Percentiles rank a stretch among this genome's conserved stretches.
Evolutionary conservation across 345 rosid genomes (phyloP).

Genomic region (Bruguiera gymnorhiza): DNA sequence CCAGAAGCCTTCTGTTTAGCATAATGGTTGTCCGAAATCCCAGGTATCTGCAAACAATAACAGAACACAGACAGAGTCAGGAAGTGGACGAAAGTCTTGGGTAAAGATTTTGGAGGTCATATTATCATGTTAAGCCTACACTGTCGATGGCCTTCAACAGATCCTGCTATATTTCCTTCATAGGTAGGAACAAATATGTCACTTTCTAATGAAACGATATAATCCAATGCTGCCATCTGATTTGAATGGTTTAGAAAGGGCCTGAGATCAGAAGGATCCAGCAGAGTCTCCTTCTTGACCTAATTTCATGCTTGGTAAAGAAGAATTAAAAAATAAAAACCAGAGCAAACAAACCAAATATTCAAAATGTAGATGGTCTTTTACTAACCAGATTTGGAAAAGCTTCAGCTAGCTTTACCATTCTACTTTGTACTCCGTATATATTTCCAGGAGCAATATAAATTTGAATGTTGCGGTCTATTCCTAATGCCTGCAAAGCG

Average conservation of each 20-base stretch:
- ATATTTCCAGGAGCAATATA: conserved; percentile 16
- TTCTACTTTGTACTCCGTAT: conserved; percentile 9
- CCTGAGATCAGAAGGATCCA: conserved; percentile 2
- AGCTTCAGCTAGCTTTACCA: conserved; percentile 4
- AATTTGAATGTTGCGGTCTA: conserved; percentile 11
- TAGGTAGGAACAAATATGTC: conserved; percentile 8
- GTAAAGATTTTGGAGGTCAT: no score
- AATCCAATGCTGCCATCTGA: conserved; percentile 19
- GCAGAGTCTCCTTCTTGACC: conserved; percentile 11
- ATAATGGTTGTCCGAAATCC: conserved; percentile 34
- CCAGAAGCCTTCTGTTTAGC: conserved; percentile 32
- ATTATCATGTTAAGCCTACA: neutral
- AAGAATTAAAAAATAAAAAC: neutral
- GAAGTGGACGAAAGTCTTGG: neutral
- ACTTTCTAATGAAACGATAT: conserved; percentile 6
- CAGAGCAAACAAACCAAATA: neutral
- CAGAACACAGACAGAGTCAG: neutral
- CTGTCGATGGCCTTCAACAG: conserved; percentile 16
- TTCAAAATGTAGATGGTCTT: neutral
- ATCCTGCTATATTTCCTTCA: conserved; percentile 7
- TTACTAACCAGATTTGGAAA: conserved; percentile 13
- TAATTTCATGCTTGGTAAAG: neutral
- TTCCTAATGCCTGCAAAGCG: conserved; percentile 10
- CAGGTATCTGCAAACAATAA: conserved; percentile 22
- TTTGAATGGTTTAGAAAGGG: conserved; percentile 5